Base-by-base conservation (phyloP, 495 filamentous ascomycete genomes). In the Annulohypoxylon stygium region DNA sequence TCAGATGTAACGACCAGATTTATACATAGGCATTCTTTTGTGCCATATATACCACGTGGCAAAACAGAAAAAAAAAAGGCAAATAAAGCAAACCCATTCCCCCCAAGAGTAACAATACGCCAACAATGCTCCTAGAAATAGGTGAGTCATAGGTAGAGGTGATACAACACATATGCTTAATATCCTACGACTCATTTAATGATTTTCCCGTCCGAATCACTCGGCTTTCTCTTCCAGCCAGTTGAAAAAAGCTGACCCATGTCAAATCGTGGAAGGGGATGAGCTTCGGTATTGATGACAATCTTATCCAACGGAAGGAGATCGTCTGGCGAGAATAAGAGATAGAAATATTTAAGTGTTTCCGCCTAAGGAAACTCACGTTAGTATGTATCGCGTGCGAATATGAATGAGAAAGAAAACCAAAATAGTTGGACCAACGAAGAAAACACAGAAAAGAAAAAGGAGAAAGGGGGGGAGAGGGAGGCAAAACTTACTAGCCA, bases 321-420 rank as follows among this genome's bases (percentile, higher is more conserved):
- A 47, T 97, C 93, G 58, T 90, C 85, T 7, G 92, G 90, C 23
- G 93, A 95, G 82, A 99, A 99, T 54, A 98, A 86, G 30, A 99
- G 87, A 79, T 97, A 99, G 75, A 99, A 92, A 74, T 98, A 99
- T 83, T 99, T 99, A 43, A 99, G 85, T 39, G 97, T 99, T 83
- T 99, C 97, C 45, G 96, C 95, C 91, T 93, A 65, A n/a, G 45
- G 51, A 48, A 48, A 20, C 1, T 77, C 59, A 67, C 63, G 26
- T 77, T 61, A 61, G 53, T n/a, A 39, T 1, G 26, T 26, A 51
- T 18, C 66, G 39, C 30, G 5, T 43, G 39, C 4, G 39, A 66
- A 23, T 65, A 59, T 34, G 39, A 63, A 47, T 18, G n/a, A 18
- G 18, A 47, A 1, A 47, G n/a, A 2, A 8, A 47, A 23, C 20